Evolutionary conservation across 345 rosid genomes (phyloP), one percentile per base, ranked within the genome.

Genomic region (Pistacia atlantica): DNA sequence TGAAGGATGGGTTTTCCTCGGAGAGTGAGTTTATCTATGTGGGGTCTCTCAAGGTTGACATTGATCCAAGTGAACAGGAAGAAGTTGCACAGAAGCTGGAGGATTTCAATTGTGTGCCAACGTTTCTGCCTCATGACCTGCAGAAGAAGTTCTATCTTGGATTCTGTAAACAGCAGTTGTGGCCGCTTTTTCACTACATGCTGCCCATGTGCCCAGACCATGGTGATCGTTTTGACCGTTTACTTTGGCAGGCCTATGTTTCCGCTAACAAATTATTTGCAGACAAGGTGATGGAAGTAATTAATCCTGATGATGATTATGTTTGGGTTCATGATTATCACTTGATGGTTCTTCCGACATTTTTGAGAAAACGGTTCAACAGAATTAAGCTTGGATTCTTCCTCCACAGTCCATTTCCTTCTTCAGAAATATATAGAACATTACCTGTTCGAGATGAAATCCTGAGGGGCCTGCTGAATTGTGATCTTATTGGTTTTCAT

Each of bases 111-210:
- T 92, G 97, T 56, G 91, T 90, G 28, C 97, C 94, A 9, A 85
- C 94, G 7, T 92, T 92, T 84, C 72, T 92, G 12, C 88, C 92
- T 0, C 83, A 35, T 8, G 97, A 92, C 62, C 75, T 92, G 20
- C 91, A 92, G 80, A 88, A 85, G 67, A 92, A 85, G 71, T 92
- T 82, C 74, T 92, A 92, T 75, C 84, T 73, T 69, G 94, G 94
- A 61, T 92, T 92, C 83, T 92, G 97, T 73, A 92, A 92, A 72
- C 92, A 90, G 60, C 91, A 89, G 65, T 70, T 92, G 57, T 92
- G 97, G 97, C 97, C 94, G 3, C 90, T 92, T 42, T 90, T 92
- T 67, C 97, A 92, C 76, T 92, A 92, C 67, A 92, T 92, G 97
- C 88, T 92, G 46, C 97, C 97, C 4, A 83, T 92, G 87, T 92